phyloP scores from a whole-genome alignment of 805 yeast genomes.

The Barnettozyma siamensis region DNA sequence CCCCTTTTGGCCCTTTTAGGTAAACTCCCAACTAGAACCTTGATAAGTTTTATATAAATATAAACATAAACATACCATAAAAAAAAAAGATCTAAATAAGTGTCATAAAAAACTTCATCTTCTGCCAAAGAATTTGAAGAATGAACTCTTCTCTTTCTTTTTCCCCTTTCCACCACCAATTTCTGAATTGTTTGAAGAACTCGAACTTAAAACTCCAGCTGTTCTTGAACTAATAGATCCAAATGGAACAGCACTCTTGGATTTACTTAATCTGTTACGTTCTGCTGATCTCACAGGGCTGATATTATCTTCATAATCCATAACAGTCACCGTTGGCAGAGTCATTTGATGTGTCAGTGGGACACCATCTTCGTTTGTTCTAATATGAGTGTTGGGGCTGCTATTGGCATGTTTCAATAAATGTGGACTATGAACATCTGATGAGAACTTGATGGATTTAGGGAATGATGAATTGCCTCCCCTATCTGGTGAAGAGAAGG shows the following conservation, averaged over 20 bases:
- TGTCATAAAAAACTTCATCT: no score
- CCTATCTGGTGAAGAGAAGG: not conserved
- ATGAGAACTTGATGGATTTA: constrained; percentile 12
- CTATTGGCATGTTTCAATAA: not conserved
- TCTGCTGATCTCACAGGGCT: not conserved
- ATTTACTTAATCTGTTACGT: not conserved
- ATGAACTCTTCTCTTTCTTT: not conserved
- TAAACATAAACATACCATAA: no score
- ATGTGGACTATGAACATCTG: constrained; percentile 6
- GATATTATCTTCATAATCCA: not conserved
- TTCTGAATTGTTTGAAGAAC: not conserved
- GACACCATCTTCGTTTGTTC: constrained; percentile 9
- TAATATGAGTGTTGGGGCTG: no score
- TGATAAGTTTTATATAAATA: no score
- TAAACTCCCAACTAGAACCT: no score
- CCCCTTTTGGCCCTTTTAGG: not conserved
- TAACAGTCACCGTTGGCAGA: not conserved
- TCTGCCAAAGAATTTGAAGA: not conserved
- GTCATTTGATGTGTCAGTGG: not conserved
- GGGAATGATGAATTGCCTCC: not conserved
- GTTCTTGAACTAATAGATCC: not conserved
- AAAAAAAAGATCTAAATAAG: no score
- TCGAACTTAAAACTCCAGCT: not conserved
- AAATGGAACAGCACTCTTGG: not conserved
- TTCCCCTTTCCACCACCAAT: not conserved